Evolutionary conservation across 2,329 filamentous ascomycete species (phyloP), one percentile per base, ranked within the genome.

Genomic region (Epichloe festucae): DNA sequence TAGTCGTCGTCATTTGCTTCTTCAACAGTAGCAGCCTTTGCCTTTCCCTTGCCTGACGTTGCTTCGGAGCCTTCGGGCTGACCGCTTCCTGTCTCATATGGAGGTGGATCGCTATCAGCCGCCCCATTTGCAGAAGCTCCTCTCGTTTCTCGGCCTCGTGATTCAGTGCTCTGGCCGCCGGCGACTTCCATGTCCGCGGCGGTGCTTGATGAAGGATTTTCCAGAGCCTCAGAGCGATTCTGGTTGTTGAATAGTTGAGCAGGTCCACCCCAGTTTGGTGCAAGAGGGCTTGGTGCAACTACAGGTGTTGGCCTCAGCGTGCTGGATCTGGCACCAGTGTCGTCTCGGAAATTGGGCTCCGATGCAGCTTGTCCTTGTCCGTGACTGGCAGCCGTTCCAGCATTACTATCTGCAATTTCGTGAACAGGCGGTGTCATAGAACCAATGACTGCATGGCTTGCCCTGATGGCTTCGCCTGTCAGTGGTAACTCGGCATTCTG

Each of bases 191-290:
- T 31, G 15, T 39, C 51, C n/a, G 8, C 52, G 2, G 17, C 19
- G 15, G 50, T 34, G 49, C 51, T 44, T 14, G 48, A 35, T 49
- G 51, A 58, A 3, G 52, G 34, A 21, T 52, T 52, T 17, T 65
- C 62, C 5, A 48, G 44, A 17, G 58, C 48, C 19, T 61, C 58
- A 46, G 64, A 42, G 27, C 61, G 59, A 40, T 60, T 51, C 17
- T 63, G 63, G 46, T 60, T 65, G 15, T 63, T 63, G 52, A 77
- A 77, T 0, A 77, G 63, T 58, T 77, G 76, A 15, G 73, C 68
- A 2, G 72, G 63, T 14, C 73, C 72, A 46, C 73, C 73, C 76
- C 76, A 79, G 52, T 70, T 73, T 5, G 75, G 75, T 53, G 70
- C 60, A 21, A 73, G 60, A 15, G 74, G 73, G 21, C 70, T 74